Evolutionary conservation across 2,329 filamentous ascomycete genomes (phyloP).

Genomic region (Trichoderma sp.): DNA sequence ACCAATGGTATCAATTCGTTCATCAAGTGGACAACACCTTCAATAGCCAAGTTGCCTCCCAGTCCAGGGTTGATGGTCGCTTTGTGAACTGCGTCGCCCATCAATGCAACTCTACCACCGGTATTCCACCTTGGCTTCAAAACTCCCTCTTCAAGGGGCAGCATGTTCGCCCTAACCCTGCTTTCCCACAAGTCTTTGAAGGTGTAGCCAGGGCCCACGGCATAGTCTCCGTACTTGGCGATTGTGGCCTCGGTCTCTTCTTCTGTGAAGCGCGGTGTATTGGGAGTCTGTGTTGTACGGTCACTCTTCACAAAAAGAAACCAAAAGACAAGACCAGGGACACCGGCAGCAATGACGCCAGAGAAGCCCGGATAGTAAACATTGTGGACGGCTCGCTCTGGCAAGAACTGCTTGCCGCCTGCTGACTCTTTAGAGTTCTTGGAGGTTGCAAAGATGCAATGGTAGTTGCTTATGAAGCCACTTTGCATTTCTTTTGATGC

Average conservation of each 20-base stretch:
- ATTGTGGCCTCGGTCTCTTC: slow-evolving; percentile 2
- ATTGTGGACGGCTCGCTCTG: not conserved
- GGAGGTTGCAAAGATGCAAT: slow-evolving; percentile 11
- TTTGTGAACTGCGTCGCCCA: slow-evolving; percentile 1
- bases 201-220: not conserved
- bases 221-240: slow-evolving; percentile 7
- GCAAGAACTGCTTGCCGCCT: slow-evolving; percentile 2
- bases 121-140: slow-evolving; percentile 8
- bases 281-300: not conserved
- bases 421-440: not conserved
- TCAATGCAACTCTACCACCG: not conserved
- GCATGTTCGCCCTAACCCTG: not conserved
- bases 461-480: slow-evolving; percentile 2
- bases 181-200: slow-evolving; percentile 11
- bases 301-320: slow-evolving; percentile 4
- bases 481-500: not conserved
- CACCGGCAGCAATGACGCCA: not conserved
- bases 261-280: slow-evolving; percentile 3
- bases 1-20: slow-evolving; percentile 7
- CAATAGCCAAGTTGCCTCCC: not conserved
- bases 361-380: slow-evolving; percentile 13
- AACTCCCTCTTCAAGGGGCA: slow-evolving; percentile 9
- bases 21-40: slow-evolving; percentile 2
- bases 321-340: slow-evolving; percentile 2
- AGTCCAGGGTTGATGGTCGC: slow-evolving; percentile 5